Conservation (phyloP, 768 basidiomycete species). For the Trametes coccinea region DNA sequence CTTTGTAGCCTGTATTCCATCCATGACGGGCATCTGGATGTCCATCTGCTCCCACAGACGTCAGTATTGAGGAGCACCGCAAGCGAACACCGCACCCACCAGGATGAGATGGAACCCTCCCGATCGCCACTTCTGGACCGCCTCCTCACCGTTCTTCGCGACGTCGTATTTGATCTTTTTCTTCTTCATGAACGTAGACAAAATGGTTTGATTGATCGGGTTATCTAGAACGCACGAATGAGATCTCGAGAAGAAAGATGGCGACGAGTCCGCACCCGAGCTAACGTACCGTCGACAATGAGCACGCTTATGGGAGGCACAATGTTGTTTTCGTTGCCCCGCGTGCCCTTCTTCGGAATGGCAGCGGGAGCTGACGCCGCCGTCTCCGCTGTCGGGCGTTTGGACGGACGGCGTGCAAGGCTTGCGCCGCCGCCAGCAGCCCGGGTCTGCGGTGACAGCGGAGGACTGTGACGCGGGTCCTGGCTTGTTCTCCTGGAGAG, state of each 20-base stretch:
- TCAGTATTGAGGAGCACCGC: background rate
- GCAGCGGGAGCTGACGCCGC: constrained; percentile 31
- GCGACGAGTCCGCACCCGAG: background rate
- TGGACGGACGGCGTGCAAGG: constrained; percentile 33
- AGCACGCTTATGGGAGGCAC: constrained; percentile 97
- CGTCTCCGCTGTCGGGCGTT: constrained; percentile 34
- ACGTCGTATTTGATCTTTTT: constrained; percentile 95
- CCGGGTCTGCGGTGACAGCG: constrained; percentile 29
- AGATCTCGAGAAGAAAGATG: background rate
- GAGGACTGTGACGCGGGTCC: constrained; percentile 20
- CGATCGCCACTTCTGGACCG: constrained; percentile 91
- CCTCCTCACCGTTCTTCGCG: constrained; percentile 93
- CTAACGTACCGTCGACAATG: constrained; percentile 87
- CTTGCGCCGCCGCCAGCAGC: constrained; percentile 25
- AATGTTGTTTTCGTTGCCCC: constrained; percentile 62
- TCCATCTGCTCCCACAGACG: constrained; percentile 73
- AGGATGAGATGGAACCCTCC: constrained; percentile 95
- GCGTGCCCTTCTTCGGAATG: constrained; percentile 51
- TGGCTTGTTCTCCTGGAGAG: constrained; percentile 18
- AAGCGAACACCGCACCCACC: constrained; percentile 54
- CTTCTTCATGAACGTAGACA: constrained; percentile 95
- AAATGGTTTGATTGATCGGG: constrained; percentile 95
- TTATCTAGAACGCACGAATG: constrained; percentile 63
- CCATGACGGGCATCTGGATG: constrained; percentile 99
- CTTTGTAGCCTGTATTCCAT: constrained; percentile 95